These are phyloP conservation scores for Penicillium alfredii DNA, from an alignment of 495 filamentous ascomycete genomes.

Conservation along the genomic window DNA sequence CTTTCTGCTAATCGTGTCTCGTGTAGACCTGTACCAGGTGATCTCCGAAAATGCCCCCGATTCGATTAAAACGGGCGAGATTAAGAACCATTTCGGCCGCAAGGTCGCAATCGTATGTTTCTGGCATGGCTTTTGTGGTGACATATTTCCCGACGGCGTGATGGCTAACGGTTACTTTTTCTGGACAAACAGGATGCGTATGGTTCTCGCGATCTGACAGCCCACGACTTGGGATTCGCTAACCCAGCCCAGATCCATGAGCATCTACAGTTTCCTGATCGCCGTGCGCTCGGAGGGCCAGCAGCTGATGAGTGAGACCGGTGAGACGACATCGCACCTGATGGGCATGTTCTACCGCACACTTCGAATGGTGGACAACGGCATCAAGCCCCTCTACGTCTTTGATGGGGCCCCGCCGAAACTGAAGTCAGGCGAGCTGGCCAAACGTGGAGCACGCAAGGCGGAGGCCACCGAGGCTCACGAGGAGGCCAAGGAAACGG, in stretches of 20 bases:
- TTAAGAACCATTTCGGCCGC: constrained; percentile 96
- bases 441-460: constrained; percentile 89
- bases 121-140: neutral
- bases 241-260: constrained; percentile 72
- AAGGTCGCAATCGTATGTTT: constrained; percentile 88
- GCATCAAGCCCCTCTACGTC: constrained; percentile 96
- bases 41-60: constrained; percentile 89
- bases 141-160: neutral
- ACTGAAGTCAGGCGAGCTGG: constrained; percentile 91
- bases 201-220: constrained; percentile 1
- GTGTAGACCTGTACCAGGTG: constrained; percentile 76
- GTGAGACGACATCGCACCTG: constrained; percentile 93
- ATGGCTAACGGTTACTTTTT: constrained; percentile 12
- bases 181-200: constrained; percentile 70
- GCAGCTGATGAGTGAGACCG: constrained; percentile 86
- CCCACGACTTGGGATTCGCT: constrained; percentile 4
- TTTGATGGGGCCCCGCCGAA: constrained; percentile 97
- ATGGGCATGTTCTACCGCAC: constrained; percentile 99
- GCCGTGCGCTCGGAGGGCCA: constrained; percentile 95
- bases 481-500: constrained; percentile 94
- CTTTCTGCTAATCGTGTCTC: constrained; percentile 11
- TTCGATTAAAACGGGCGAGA: constrained; percentile 92
- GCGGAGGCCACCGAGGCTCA: constrained; percentile 79
- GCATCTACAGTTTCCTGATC: constrained; percentile 96
- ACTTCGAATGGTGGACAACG: constrained; percentile 94